A percentile compares a stretch with the other conserved stretches of the same genome.
Conservation (phyloP, 495 filamentous ascomycete genomes). For the Tuber borchii region DNA sequence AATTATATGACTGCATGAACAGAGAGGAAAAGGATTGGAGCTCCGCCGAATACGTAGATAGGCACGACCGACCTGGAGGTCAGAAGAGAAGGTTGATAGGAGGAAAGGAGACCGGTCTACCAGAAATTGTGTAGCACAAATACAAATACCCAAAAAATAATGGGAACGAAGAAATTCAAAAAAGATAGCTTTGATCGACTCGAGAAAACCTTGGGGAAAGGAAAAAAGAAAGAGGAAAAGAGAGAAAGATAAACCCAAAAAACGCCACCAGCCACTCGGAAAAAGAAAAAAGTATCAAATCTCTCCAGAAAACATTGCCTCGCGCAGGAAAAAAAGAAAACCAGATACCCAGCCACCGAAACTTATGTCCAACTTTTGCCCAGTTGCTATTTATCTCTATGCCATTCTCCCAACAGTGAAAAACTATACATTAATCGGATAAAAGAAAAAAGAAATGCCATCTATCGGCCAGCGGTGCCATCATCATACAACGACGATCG, state of each 20-base stretch:
- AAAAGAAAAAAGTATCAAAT: conserved; percentile 17
- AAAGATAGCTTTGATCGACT: conserved; percentile 26
- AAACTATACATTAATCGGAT: conserved; percentile 36
- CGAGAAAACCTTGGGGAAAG: conserved; percentile 7
- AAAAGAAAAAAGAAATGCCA: conserved; percentile 3
- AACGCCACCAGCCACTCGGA: conserved; percentile 37
- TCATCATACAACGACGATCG: conserved; percentile 26
- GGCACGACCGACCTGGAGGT: neutral
- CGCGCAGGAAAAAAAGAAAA: conserved; percentile 24
- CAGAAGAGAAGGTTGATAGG: neutral
- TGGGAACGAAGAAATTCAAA: conserved; percentile 29
- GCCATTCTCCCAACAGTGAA: conserved; percentile 14
- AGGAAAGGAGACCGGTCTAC: neutral
- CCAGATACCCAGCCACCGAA: conserved; percentile 26
- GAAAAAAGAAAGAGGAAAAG: conserved; percentile 19
- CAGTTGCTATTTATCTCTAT: conserved; percentile 35
- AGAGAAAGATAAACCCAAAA: conserved; percentile 31
- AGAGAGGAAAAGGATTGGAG: conserved; percentile 14
- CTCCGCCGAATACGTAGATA: neutral
- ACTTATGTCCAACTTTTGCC: conserved; percentile 17
- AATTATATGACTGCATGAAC: neutral
- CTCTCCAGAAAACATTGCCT: conserved; percentile 14
- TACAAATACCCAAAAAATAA: conserved; percentile 35
- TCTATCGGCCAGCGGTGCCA: conserved; percentile 12
- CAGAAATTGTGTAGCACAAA: neutral